Evolutionary conservation across 2,329 filamentous ascomycete species (phyloP), one percentile per base, ranked within the genome.

Genomic region (Aureobasidium sp.): DNA sequence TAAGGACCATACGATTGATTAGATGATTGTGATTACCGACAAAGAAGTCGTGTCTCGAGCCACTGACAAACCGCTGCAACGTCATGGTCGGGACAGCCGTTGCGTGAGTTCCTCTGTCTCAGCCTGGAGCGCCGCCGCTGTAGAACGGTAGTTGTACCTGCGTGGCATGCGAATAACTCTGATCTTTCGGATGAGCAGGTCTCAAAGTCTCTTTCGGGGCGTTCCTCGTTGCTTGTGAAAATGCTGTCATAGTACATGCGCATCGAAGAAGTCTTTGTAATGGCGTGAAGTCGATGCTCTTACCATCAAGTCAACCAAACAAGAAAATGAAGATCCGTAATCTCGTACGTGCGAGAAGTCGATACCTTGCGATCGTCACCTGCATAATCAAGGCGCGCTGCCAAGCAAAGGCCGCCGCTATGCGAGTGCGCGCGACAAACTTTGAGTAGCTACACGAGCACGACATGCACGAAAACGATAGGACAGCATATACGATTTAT

Each of bases 391-490:
- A 54, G 34, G 50, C 50, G 30, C 5, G 21, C 14, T 44, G 53
- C 53, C 53, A 57, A 57, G 53, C 53, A 16, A 44, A 57, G 41
- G 5, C 53, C 39, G 53, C 32, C 53, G n/a, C 16, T 45, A 54
- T 54, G 50, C 50, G 50, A 57, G 14, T 32, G 3, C 32, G 49
- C 32, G 34, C 13, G 34, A 51, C 51, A 54, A 42, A 30, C 10
- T 21, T 41, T 30, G n/a, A n/a, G 16, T 48, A 48, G 21, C 21
- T 21, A 21, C 21, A 21, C 21, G 21, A 21, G 21, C 13, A 42
- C 29, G 4, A 16, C n/a, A 57, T 57, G 53, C 53, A 57, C 10
- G 41, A 34, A 57, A 57, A 57, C 53, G 27, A 57, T 57, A 57
- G n/a, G 41, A 30, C 30, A 36, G 53, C 53, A 45, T 34, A 45